phyloP scores from a whole-genome alignment of 1,284 basidiomycete genomes.

The Gomphus sp. region DNA sequence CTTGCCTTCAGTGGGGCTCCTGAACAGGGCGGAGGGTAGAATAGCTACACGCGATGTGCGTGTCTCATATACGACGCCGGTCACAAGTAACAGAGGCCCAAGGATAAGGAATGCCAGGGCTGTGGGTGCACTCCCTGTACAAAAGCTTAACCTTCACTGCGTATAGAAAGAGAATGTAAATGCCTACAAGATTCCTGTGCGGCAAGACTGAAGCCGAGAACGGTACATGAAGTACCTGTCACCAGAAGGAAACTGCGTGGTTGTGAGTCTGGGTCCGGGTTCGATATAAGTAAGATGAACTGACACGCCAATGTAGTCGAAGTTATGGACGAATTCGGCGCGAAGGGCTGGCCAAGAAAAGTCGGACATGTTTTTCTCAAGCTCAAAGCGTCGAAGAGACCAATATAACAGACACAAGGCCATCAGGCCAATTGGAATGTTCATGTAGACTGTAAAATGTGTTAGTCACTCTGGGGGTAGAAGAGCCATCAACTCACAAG shows the following conservation, averaged over 20 bases:
- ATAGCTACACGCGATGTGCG: conserved; percentile 56
- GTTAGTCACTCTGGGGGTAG: conserved; percentile 11
- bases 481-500: conserved; percentile 42
- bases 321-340: conserved; percentile 25
- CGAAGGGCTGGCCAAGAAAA: conserved; percentile 35
- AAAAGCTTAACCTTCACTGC: not conserved
- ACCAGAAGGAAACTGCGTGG: conserved; percentile 56
- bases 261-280: conserved; percentile 2
- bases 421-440: conserved; percentile 61
- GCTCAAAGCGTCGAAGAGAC: conserved; percentile 46
- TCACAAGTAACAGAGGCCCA: conserved; percentile 44
- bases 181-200: conserved; percentile 56
- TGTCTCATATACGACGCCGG: conserved; percentile 56
- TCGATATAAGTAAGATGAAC: conserved; percentile 21
- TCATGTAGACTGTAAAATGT: conserved; percentile 54
- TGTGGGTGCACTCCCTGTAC: conserved; percentile 47
- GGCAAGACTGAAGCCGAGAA: conserved; percentile 71
- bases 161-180: conserved; percentile 1
- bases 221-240: conserved; percentile 59
- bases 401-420: conserved; percentile 47
- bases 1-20: conserved; percentile 48
- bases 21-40: conserved; percentile 58
- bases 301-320: conserved; percentile 71
- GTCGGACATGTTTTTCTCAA: conserved; percentile 30
- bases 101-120: conserved; percentile 51